These are phyloP conservation scores for Cytospora mali DNA, from an alignment of 2,329 filamentous ascomycete genomes.

Conservation along the genomic window DNA sequence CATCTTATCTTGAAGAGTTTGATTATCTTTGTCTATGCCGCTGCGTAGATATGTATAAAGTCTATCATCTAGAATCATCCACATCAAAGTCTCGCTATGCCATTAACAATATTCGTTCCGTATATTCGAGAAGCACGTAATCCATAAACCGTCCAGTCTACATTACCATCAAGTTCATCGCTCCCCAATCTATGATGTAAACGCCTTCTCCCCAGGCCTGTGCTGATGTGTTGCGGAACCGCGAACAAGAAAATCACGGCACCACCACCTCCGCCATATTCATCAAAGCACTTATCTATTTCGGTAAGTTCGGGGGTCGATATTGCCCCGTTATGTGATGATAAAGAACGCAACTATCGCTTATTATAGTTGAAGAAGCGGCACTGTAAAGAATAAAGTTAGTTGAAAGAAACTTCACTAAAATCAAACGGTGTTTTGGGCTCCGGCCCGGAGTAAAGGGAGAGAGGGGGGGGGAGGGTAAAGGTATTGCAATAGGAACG, in stretches of 20 bases:
- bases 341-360: slow-evolving; percentile 39
- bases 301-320: not conserved
- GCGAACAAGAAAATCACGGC: not conserved
- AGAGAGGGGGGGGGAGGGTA: not conserved
- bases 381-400: slow-evolving; percentile 40
- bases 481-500: slow-evolving; percentile 34
- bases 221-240: not conserved
- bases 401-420: not conserved
- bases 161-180: not conserved
- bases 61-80: not conserved
- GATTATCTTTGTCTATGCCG: not conserved
- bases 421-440: no score
- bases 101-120: not conserved
- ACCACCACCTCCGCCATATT: not conserved
- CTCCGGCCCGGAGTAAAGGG: no score
- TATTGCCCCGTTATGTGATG: not conserved
- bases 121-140: not conserved
- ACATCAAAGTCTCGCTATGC: not conserved
- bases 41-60: not conserved
- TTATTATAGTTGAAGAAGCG: slow-evolving; percentile 59
- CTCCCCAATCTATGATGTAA: not conserved
- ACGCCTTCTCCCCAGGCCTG: not conserved
- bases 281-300: not conserved
- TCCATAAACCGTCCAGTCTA: not conserved
- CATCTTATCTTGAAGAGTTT: not conserved